Evolutionary conservation across 495 filamentous ascomycete genomes (phyloP), one percentile per base, ranked within the genome.

Genomic region (Friedmanniomyces endolithicus): DNA sequence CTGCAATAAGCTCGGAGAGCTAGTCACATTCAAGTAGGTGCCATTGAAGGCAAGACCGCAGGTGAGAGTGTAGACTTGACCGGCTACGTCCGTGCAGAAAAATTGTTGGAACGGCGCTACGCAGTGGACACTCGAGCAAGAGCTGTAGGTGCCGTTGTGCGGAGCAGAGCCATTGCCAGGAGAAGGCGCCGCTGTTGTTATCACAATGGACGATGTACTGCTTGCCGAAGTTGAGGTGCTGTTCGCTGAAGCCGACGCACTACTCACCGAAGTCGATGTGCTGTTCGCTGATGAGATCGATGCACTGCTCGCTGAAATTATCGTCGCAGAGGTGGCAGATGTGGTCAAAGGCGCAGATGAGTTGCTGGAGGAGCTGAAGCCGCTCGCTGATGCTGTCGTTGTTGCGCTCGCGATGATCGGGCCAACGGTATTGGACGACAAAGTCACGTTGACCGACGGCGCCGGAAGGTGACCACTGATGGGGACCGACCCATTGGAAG

Each of bases 11-110:
- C n/a, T 41, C 14, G n/a, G 25, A 9, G 14, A n/a, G 23, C 11
- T 14, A 6, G 41, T 29, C 3, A 25, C 23, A n/a, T 50, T 19
- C 7, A 50, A n/a, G 17, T 17, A 29, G 19, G 54, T 56, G 35
- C 54, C 54, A 9, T 50, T 23, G 39, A 50, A 56, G 19, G 54
- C 48, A 16, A 44, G 9, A 1, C 47, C 54, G 37, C 54, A 50
- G 1, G 54, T 50, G 11, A 44, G 16, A 17, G 54, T 56, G 47
- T 56, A 56, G 2, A 44, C n/a, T 35, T 50, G 45, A 2, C 27
- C 23, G 23, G 12, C 17, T 7, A 24, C 31, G 22, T 56, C 47
- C 11, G n/a, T 23, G 27, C 54, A 56, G 16, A 31, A 40, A 2
- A 8, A 22, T 23, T 47, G 41, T 40, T 55, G 24, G 37, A 3